These are phyloP conservation scores for Gelatoporia subvermispora DNA, from an alignment of 768 basidiomycete genomes.

Conservation along the genomic window DNA sequence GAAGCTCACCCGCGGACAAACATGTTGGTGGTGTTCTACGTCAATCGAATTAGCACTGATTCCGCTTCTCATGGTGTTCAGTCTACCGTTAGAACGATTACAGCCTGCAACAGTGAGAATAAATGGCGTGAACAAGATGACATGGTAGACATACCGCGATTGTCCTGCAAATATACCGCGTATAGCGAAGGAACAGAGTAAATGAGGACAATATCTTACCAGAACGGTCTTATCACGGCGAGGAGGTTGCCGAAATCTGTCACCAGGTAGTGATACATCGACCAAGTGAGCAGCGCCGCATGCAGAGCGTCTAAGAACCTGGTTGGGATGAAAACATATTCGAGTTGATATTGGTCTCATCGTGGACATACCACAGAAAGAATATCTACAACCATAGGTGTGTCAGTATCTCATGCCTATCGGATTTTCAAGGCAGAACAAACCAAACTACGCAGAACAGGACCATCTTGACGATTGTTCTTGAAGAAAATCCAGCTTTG, in stretches of 20 bases:
- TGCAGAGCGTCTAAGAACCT: constrained; percentile 12
- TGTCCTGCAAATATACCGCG: constrained; percentile 1
- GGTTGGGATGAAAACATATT: neutral
- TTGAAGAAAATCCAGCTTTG: constrained; percentile 7
- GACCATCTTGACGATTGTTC: constrained; percentile 1
- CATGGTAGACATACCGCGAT: constrained; percentile 3
- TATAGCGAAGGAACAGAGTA: too few relatives aligned
- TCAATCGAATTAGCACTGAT: too few relatives aligned
- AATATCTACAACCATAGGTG: neutral
- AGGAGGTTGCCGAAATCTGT: constrained; percentile 9
- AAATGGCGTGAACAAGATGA: neutral
- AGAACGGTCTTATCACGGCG: constrained; percentile 5
- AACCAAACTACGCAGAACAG: neutral
- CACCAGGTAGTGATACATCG: constrained; percentile 11
- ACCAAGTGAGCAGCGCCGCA: constrained; percentile 4
- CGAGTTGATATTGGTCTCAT: neutral
- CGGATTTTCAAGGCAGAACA: neutral
- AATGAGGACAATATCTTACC: neutral
- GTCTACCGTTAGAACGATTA: constrained; percentile 14
- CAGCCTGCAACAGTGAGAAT: neutral
- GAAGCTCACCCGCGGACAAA: constrained; percentile 10
- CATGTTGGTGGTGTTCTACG: constrained; percentile 12
- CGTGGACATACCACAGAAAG: neutral
- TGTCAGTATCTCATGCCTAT: neutral
- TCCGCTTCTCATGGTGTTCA: too few relatives aligned